A percentile compares a stretch with the other conserved stretches of the same genome.
These are phyloP conservation scores for Cladophialophora chaetospira DNA, from an alignment of 2,329 filamentous ascomycete species.

Conservation along the genomic window DNA sequence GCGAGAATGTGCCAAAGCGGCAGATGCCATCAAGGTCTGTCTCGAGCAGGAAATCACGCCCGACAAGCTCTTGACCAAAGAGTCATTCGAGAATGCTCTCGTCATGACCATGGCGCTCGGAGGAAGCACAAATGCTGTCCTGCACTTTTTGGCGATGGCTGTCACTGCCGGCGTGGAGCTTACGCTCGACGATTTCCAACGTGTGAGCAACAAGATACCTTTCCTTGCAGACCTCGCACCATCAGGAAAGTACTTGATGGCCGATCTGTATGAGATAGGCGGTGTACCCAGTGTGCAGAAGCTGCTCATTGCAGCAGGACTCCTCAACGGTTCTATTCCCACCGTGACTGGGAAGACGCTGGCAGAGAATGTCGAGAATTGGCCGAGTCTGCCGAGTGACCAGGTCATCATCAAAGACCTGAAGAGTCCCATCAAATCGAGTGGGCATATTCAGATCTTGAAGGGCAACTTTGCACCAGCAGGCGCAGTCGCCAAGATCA, in stretches of 20 bases:
- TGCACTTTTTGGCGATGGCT: slow-evolving; percentile 90
- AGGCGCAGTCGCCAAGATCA: slow-evolving; percentile 93
- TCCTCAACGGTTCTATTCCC: slow-evolving; percentile 75
- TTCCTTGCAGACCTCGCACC: slow-evolving; percentile 86
- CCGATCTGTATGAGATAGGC: slow-evolving; percentile 81
- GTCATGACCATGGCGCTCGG: slow-evolving; percentile 91
- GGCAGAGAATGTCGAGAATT: slow-evolving; percentile 75
- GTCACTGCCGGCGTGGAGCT: slow-evolving; percentile 77
- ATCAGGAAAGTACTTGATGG: slow-evolving; percentile 81
- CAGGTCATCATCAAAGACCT: slow-evolving; percentile 83
- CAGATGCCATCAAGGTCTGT: slow-evolving; percentile 73
- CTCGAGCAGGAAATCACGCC: slow-evolving; percentile 83
- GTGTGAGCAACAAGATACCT: slow-evolving; percentile 78
- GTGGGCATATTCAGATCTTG: slow-evolving; percentile 86
- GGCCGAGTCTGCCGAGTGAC: slow-evolving; percentile 73
- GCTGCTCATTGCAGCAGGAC: slow-evolving; percentile 71
- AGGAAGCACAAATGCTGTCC: slow-evolving; percentile 83
- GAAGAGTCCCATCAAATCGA: slow-evolving; percentile 79
- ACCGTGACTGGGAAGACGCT: slow-evolving; percentile 85
- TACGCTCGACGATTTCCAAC: slow-evolving; percentile 78
- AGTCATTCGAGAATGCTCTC: slow-evolving; percentile 82
- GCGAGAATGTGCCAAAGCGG: slow-evolving; percentile 80
- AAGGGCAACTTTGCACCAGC: slow-evolving; percentile 84
- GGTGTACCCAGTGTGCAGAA: slow-evolving; percentile 86
- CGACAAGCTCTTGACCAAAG: slow-evolving; percentile 75